Conservation (phyloP, 108 stramenopile species). For the Fistulifera pelliculosa region DNA sequence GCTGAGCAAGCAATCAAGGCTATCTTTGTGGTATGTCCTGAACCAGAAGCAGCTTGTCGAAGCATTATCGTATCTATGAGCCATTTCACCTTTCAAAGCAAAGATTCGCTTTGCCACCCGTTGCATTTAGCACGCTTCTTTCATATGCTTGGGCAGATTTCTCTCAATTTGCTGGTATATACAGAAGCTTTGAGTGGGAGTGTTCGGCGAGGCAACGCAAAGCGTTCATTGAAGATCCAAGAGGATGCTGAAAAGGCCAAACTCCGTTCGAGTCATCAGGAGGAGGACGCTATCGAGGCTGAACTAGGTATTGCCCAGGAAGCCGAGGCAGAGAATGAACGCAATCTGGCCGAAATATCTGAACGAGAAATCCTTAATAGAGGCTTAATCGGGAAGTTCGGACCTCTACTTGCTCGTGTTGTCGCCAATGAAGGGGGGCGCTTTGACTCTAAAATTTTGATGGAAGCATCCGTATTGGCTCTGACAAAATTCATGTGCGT, state of each 20-base stretch:
- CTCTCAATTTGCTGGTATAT: constrained; percentile 88
- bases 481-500: constrained; percentile 93
- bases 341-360: constrained; percentile 71
- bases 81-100: constrained; percentile 18
- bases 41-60: constrained; percentile 59
- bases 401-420: constrained; percentile 74
- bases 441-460: constrained; percentile 57
- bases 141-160: constrained; percentile 91
- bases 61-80: constrained; percentile 77
- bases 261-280: constrained; percentile 12
- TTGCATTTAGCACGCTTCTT: constrained; percentile 85
- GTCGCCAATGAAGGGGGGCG: constrained; percentile 73
- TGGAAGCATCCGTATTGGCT: constrained; percentile 78
- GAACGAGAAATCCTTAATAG: constrained; percentile 87
- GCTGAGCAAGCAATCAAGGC: constrained; percentile 81
- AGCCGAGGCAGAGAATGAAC: constrained; percentile 80
- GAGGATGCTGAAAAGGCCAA: constrained; percentile 65
- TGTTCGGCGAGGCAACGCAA: constrained; percentile 71
- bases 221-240: constrained; percentile 65
- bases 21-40: constrained; percentile 64
- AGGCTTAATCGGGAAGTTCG: constrained; percentile 78
- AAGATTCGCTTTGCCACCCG: constrained; percentile 31
- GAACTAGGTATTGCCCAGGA: constrained; percentile 78
- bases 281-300: constrained; percentile 76
- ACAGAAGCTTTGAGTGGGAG: constrained; percentile 76